Percentiles rank a stretch among this genome's conserved stretches.
phyloP scores from a whole-genome alignment of 257 asterid species.

The Salvia hispanica region DNA sequence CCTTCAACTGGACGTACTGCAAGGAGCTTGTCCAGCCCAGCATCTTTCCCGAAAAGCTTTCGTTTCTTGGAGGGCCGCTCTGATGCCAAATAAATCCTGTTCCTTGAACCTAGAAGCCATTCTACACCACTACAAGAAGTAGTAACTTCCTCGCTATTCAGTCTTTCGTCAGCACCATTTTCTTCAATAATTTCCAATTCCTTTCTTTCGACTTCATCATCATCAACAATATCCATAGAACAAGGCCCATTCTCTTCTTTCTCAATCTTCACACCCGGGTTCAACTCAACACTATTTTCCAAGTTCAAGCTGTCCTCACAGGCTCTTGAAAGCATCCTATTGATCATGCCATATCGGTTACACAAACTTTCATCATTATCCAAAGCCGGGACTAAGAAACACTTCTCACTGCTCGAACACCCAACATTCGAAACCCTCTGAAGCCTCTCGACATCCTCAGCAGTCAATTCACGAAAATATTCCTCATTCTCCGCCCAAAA shows the following conservation, averaged over 20 bases:
- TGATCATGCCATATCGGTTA: constrained; percentile 29
- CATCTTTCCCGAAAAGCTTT: constrained; percentile 85
- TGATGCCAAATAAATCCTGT: constrained; percentile 76
- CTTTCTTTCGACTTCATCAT: constrained; percentile 36
- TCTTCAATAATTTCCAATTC: constrained; percentile 32
- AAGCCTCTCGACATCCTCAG: constrained; percentile 68
- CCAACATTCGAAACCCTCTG: constrained; percentile 39
- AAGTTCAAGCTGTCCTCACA: constrained; percentile 28
- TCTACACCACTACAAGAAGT: constrained; percentile 65
- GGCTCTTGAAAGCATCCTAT: constrained; percentile 39
- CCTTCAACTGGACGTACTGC: constrained; percentile 79
- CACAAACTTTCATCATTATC: constrained; percentile 33
- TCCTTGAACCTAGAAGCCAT: constrained; percentile 95
- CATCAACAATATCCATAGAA: constrained; percentile 45
- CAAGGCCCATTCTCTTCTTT: constrained; percentile 48
- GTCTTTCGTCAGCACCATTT: constrained; percentile 38
- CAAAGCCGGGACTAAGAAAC: constrained; percentile 49
- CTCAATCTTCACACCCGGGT: constrained; percentile 34
- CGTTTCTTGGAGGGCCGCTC: constrained; percentile 91
- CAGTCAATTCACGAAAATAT: constrained; percentile 68
- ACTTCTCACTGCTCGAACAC: constrained; percentile 47
- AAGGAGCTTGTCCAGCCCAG: constrained; percentile 87
- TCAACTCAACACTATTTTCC: constrained; percentile 34
- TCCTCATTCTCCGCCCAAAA: constrained; percentile 82
- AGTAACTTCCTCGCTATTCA: constrained; percentile 29